Percentiles rank a stretch among this genome's conserved stretches.
These are phyloP conservation scores for Corymbia maculata DNA, from an alignment of 345 rosid genomes.

Conservation along the genomic window DNA sequence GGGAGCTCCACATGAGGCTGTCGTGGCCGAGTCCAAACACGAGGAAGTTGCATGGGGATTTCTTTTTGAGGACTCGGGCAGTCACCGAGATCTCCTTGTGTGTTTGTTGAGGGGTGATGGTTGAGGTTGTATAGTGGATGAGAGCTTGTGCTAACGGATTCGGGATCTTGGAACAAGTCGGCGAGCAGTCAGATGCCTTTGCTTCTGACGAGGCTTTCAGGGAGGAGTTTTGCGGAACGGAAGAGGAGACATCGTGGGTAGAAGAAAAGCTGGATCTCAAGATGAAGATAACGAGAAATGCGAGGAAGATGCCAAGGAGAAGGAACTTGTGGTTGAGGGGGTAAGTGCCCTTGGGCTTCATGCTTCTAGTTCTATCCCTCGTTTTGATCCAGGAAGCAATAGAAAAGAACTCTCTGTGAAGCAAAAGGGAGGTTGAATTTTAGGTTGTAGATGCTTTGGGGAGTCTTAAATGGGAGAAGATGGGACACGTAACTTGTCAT, in stretches of 20 bases:
- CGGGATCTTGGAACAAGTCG: conserved; percentile 47
- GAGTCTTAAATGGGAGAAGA: not conserved
- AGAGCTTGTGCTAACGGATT: conserved; percentile 53
- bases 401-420: not conserved
- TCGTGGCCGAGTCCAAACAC: conserved; percentile 91
- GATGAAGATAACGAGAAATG: conserved; percentile 49
- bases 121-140: conserved; percentile 73
- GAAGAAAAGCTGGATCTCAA: conserved; percentile 49
- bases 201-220: not conserved
- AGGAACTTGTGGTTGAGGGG: conserved; percentile 48
- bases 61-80: conserved; percentile 42
- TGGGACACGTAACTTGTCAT: not conserved
- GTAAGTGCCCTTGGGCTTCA: conserved; percentile 62
- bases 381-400: not conserved
- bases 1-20: conserved; percentile 87
- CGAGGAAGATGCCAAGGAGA: conserved; percentile 41
- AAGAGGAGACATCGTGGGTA: not conserved
- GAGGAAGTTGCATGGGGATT: conserved; percentile 85
- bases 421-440: not conserved
- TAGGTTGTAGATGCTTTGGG: not conserved
- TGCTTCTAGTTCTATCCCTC: not conserved
- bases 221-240: not conserved
- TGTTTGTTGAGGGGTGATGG: conserved; percentile 85
- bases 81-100: conserved; percentile 56
- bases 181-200: conserved; percentile 12